Conservation (phyloP, 78 protist genomes). For the Dictyostelium intermedium region DNA sequence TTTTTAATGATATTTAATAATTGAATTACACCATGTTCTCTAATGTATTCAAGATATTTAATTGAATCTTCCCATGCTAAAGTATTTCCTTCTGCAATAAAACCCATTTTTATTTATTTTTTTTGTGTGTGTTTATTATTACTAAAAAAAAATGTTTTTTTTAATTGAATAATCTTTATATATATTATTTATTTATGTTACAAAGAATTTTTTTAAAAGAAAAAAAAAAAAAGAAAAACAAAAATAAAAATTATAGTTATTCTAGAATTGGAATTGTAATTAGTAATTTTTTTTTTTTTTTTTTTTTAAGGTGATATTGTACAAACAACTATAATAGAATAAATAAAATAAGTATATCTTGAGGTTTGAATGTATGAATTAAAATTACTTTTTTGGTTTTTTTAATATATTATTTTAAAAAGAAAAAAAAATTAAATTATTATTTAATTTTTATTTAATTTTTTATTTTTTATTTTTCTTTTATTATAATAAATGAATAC, state of each 20-base stretch:
- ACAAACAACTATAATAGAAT: not conserved
- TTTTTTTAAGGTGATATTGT: no score
- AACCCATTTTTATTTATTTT: conserved; percentile 74
- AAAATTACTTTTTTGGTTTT: no score
- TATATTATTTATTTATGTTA: no score
- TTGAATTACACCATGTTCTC: conserved; percentile 91
- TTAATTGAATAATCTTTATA: no score
- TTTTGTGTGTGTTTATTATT: not conserved
- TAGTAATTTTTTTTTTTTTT: no score
- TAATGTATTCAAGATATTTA: conserved; percentile 63
- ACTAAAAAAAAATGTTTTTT: no score
- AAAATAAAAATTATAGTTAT: no score
- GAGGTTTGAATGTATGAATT: not conserved
- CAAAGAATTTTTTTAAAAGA: no score
- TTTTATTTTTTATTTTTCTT: not conserved
- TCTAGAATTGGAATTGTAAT: no score
- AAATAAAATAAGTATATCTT: not conserved
- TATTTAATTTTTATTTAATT: not conserved
- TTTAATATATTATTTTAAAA: not conserved
- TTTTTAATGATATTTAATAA: conserved; percentile 81
- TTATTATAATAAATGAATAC: not conserved
- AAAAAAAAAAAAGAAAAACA: no score
- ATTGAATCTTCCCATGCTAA: conserved; percentile 81
- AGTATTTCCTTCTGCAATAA: conserved; percentile 82
- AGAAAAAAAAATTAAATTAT: not conserved